Base-by-base conservation (phyloP, 371 early-diverging fungal genomes). In the Rhizopus stolonifer region DNA sequence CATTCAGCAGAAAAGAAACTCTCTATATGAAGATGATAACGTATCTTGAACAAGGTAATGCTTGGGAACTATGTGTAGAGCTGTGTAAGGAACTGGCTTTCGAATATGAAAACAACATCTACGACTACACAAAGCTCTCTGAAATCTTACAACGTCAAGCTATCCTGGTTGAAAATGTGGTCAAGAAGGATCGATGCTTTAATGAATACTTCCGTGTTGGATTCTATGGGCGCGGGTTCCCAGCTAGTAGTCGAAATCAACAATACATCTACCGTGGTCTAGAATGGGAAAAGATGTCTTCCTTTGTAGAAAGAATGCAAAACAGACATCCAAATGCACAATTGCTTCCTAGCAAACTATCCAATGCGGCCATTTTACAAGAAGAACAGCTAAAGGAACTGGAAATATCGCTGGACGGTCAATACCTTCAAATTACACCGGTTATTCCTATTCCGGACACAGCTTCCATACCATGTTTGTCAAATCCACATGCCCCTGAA, bases 191-290 rank as follows among this genome's bases (percentile, higher is more conserved):
- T 29, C 74, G 88, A 7, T 88, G 79, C 47, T 85, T 71, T 52
- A 78, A 82, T 1, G 83, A 81, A 34, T 92, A 89, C 67, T 92
- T 83, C 64, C 78, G 89, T 5, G 92, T 92, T n/a, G 86, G 79
- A 0, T 90, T 87, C 56, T 88, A 84, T 61, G 92, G 92, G 4
- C 63, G 69, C 23, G 87, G 83, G 0, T 90, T 84, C 34, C 77
- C 81, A 8, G 57, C 70, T 2, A 65, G 75, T 46, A 60, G 86
- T 18, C 78, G 85, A 13, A 81, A 81, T 46, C 75, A 81, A 25
- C 86, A 89, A 53, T 89, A 86, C 50, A 74, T 92, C 24, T 90
- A 88, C 58, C 82, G 84, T 60, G 88, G 79, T 53, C 47, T 67
- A 55, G 84, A 85, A 54, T 89, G 89, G 88, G 90, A 90, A 63